These are phyloP conservation scores for Puya raimondii DNA, from an alignment of 176 grass and related monocot species.

Conservation along the genomic window DNA sequence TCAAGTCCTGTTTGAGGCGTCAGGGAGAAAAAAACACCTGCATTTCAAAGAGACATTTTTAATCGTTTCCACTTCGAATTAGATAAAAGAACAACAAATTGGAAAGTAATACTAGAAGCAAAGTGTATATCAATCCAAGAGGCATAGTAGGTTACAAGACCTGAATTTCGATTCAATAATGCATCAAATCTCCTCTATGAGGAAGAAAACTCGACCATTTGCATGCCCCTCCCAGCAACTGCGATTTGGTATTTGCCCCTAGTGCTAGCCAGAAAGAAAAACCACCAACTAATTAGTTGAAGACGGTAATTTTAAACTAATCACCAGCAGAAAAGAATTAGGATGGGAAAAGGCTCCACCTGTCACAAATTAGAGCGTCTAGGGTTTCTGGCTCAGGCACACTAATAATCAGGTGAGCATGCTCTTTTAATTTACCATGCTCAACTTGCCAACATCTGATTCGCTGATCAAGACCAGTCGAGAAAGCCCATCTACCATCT, in stretches of 20 bases:
- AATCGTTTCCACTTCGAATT: no score
- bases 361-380: slow-evolving; percentile 39
- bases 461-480: slow-evolving; percentile 85
- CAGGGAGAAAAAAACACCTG: no score
- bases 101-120: no score
- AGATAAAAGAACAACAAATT: no score
- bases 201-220: slow-evolving; percentile 63
- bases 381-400: slow-evolving; percentile 92
- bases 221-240: slow-evolving; percentile 83
- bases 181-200: not conserved
- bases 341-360: slow-evolving; percentile 20
- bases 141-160: no score
- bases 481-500: slow-evolving; percentile 73
- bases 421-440: slow-evolving; percentile 30
- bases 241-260: slow-evolving; percentile 50
- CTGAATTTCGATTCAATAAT: no score
- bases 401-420: slow-evolving; percentile 54
- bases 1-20: no score
- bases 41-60: no score
- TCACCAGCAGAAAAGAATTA: not conserved
- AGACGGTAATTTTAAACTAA: not conserved
- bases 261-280: slow-evolving; percentile 13
- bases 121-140: no score
- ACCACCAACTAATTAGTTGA: not conserved
- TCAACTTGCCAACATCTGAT: slow-evolving; percentile 65